A percentile compares a stretch with the other conserved stretches of the same genome.
Conservation (phyloP, 768 basidiomycete genomes). For the Serendipita sp. region DNA sequence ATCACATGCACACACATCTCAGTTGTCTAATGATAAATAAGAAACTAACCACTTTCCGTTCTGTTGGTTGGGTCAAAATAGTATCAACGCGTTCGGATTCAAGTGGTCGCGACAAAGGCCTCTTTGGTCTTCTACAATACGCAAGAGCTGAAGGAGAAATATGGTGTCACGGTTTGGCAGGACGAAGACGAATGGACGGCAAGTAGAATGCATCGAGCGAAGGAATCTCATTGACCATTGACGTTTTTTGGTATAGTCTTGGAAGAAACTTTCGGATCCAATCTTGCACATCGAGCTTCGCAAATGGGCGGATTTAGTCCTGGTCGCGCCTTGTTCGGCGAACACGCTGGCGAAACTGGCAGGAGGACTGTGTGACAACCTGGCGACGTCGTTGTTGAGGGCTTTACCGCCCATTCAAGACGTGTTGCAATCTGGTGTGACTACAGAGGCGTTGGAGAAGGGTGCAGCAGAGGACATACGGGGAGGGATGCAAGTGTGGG, state of each 20-base stretch:
- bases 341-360: conserved; percentile 92
- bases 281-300: conserved; percentile 93
- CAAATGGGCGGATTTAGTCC: conserved; percentile 88
- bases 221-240: neutral
- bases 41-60: neutral
- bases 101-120: conserved; percentile 68
- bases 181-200: conserved; percentile 92
- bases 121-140: conserved; percentile 64
- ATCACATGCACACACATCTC: conserved; percentile 24
- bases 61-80: conserved; percentile 18
- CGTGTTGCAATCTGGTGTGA: neutral
- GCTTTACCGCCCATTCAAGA: neutral
- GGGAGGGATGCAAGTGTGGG: conserved; percentile 69
- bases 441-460: conserved; percentile 26
- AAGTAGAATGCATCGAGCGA: conserved; percentile 18
- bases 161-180: conserved; percentile 60
- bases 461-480: conserved; percentile 51
- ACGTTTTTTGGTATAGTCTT: conserved; percentile 42
- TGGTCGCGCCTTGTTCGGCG: conserved; percentile 93
- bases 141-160: conserved; percentile 29
- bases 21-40: neutral
- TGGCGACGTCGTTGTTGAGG: conserved; percentile 38
- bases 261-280: conserved; percentile 69
- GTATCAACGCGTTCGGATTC: conserved; percentile 60
- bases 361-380: conserved; percentile 76